Base-by-base conservation (phyloP, 2,329 filamentous ascomycete species). In the Ambrosiella xylebori region DNA sequence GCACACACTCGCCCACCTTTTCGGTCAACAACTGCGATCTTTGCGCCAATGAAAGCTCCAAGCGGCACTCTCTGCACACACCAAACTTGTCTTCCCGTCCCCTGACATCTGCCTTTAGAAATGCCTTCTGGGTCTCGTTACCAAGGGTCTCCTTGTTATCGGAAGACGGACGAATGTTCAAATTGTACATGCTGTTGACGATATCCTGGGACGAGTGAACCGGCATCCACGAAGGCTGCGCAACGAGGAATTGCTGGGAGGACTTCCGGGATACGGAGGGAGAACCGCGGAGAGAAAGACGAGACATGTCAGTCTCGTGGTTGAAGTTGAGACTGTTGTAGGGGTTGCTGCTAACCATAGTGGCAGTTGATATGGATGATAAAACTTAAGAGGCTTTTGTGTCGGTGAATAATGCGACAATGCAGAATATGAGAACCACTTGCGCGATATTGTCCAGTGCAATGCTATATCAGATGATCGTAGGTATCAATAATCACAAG, bases 1-100 rank as follows among this genome's bases (percentile, higher is more conserved):
- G 64, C 13, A 63, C 66, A 59, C 72, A 74, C 38, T 41, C 38
- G 13, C 44, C 15, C 37, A 9, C 15, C 39, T 19, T 38, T 13
- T 8, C 37, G 11, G 9, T 38, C 39, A 17, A n/a, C n/a, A n/a
- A 39, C 15, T 19, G 5, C 38, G 38, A 19, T 15, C 41, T 7
- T 38, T 54, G 37, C 38, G 17, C 13, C 15, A 15, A 7, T 27
- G 52, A 17, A 9, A 54, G 9, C 15, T 36, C 8, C 12, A 38
- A 38, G 19, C 15, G 35, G 47, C 47, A 51, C 27, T 51, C 47
- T 9, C 9, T 36, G 47, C 47, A 51, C 12, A 51, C 47, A 9
- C 17, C 2, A 11, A 19, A 11, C 19, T 51, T 51, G 19, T 36
- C 47, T 19, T 5, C 47, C 8, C 47, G n/a, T 11, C 47, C 12